Base-by-base conservation (phyloP, 768 basidiomycete species). In the Nevesoporus exiguus region DNA sequence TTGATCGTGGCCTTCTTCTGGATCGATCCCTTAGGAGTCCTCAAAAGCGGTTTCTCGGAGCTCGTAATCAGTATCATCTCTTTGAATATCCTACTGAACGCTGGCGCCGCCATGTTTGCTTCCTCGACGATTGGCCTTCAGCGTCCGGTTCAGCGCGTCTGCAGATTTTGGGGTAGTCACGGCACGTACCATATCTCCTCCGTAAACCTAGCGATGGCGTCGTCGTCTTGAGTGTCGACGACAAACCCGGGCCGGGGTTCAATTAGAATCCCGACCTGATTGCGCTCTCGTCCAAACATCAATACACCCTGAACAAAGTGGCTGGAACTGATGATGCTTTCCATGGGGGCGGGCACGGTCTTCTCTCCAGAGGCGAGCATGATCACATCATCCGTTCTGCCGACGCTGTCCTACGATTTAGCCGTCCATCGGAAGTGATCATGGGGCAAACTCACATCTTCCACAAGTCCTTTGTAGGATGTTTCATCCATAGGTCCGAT, bases 11-110 rank as follows among this genome's bases (percentile, higher is more conserved):
- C 55, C 22, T 66, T 59, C 27, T 56, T 53, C 34, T 55, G 59
- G 5, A 66, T 54, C 5, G 61, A 69, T 2, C 66, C 71, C 37
- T 72, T 72, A 0, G 63, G 67, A 0, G 77, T 66, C 42, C 74
- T 70, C 7, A 66, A 56, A 24, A 82, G 60, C 0, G 80, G 80
- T 51, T 77, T 77, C 0, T 62, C 66, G 19, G 66, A 45, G 0
- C 62, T 57, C 0, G 76, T 63, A 17, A 81, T 61, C 17, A 81
- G 37, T 40, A 82, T 80, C 79, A 81, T 77, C 60, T 82, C 76
- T 61, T 77, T 78, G 69, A 75, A 78, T 9, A 79, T 70, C 7
- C 73, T 65, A 34, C 72, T 73, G 47, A 74, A 76, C 0, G 71
- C 61, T 0, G 77, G 77, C 0, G 75, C 69, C 0, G 53, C 54